Conservation (phyloP, 192 early-diverging fungal species). For the Dimargaris verticillata region DNA sequence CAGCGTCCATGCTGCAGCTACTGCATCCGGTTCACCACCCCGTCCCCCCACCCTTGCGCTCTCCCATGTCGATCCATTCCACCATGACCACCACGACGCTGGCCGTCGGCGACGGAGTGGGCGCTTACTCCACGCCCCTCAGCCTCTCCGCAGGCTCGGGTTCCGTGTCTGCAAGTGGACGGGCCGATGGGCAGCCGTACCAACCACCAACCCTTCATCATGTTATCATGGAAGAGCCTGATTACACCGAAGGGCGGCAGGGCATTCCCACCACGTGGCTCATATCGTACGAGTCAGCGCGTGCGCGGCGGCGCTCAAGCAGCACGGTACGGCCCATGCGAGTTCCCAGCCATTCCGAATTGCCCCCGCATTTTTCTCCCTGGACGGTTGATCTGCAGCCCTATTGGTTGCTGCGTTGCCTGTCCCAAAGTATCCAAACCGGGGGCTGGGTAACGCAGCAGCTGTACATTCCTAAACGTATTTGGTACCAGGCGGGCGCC, state of each 20-base stretch:
- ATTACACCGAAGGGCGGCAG: not conserved
- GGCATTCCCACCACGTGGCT: no score
- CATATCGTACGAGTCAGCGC: no score
- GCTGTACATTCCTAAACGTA: conserved; percentile 26
- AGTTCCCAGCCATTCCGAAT: conserved; percentile 6
- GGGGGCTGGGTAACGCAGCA: conserved; percentile 26
- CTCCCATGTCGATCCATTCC: no score
- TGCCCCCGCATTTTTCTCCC: conserved; percentile 18
- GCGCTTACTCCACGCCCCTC: no score
- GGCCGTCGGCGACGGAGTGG: no score
- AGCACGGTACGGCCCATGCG: conserved; percentile 1
- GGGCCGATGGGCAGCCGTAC: no score
- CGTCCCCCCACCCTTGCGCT: no score
- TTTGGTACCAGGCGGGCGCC: conserved; percentile 31
- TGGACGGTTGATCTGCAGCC: conserved; percentile 9
- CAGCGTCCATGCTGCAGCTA: no score
- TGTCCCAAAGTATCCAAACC: conserved; percentile 24
- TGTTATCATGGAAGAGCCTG: conserved; percentile 5
- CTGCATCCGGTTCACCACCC: no score
- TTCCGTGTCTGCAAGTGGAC: no score
- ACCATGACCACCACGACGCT: no score
- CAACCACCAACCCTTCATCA: not conserved
- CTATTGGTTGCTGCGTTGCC: conserved; percentile 25
- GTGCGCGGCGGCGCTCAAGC: conserved; percentile 5
- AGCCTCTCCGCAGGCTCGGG: no score